A percentile compares a stretch with the other conserved stretches of the same genome.
These are phyloP conservation scores for Eragrostis curvula DNA, from an alignment of 176 grass and related monocot species.

Conservation along the genomic window DNA sequence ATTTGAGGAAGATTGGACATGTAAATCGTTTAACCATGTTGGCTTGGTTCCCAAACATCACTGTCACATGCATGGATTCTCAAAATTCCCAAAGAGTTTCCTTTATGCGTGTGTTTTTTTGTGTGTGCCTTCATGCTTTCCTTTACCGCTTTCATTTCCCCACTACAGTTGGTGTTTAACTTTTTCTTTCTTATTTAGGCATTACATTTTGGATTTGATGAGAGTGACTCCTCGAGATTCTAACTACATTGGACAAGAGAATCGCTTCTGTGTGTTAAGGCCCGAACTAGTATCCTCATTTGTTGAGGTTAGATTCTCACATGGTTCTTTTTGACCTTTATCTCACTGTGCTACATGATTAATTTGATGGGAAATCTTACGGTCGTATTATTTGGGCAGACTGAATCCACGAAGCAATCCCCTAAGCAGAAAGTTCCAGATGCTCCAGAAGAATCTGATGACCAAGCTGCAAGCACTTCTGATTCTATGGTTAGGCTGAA, in stretches of 20 bases:
- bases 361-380: not conserved
- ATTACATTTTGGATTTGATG: conserved; percentile 99
- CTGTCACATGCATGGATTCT: not conserved
- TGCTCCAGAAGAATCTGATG: conserved; percentile 20
- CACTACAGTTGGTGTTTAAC: not conserved
- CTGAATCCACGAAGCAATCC: conserved; percentile 47
- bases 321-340: not conserved
- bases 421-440: conserved; percentile 31
- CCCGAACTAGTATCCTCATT: conserved; percentile 91
- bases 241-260: conserved; percentile 86
- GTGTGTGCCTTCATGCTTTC: too few relatives aligned
- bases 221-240: conserved; percentile 99
- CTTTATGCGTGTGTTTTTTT: not conserved
- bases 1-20: conserved; percentile 8
- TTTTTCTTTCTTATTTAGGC: conserved; percentile 51
- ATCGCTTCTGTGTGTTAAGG: conserved; percentile 93
- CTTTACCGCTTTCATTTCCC: not conserved
- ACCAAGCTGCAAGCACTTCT: conserved; percentile 36
- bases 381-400: conserved; percentile 43
- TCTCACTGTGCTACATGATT: not conserved
- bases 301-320: conserved; percentile 65
- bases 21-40: conserved; percentile 5
- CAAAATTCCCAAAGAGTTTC: not conserved
- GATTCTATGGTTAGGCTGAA: conserved; percentile 42
- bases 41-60: not conserved